Base-by-base conservation (phyloP, 768 basidiomycete species). In the Lactarius evosmus region DNA sequence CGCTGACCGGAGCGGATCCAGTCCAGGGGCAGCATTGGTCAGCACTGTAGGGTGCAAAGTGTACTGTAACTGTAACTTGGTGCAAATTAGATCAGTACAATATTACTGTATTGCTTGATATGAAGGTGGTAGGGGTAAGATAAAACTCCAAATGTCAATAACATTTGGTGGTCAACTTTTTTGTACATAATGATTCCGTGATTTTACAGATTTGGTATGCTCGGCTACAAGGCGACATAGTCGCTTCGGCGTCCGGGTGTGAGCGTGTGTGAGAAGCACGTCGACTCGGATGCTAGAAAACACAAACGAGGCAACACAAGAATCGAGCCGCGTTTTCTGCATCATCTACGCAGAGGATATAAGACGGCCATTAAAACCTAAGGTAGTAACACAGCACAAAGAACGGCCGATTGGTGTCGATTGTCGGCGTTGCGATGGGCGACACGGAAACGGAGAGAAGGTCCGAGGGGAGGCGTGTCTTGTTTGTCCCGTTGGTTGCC, bases 381-480 rank as follows among this genome's bases (percentile, higher is more conserved):
- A 38, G 61, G 41, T 12, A 40, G 50, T 19, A 60, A 51, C 27
- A 25, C 27, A 27, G 19, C 27, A 29, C 34, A 50, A 34, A 30
- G 49, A 34, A 27, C 58, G 50, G 14, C 49, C 22, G 19, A 17
- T 14, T 34, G 30, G 29, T 38, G 17, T 56, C 36, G 19, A 17
- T 14, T 34, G 22, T 50, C 55, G 30, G 55, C n/a, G 61, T 49
- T 50, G 61, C 49, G 32, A 58, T 58, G 50, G 49, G 12, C 49
- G 61, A 56, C 25, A 25, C 19, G 34, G 54, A 30, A 25, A 19
- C 44, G 55, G 51, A n/a, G n/a, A 9, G n/a, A n/a, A 30, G n/a
- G 50, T 32, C n/a, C 36, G 41, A 19, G n/a, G 38, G 34, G 44
- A 32, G 6, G 54, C 17, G 17, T 11, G 58, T 16, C 11, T 22